These are phyloP conservation scores for Theileria annulata DNA, from an alignment of 169 alveolate species.

Conservation along the genomic window DNA sequence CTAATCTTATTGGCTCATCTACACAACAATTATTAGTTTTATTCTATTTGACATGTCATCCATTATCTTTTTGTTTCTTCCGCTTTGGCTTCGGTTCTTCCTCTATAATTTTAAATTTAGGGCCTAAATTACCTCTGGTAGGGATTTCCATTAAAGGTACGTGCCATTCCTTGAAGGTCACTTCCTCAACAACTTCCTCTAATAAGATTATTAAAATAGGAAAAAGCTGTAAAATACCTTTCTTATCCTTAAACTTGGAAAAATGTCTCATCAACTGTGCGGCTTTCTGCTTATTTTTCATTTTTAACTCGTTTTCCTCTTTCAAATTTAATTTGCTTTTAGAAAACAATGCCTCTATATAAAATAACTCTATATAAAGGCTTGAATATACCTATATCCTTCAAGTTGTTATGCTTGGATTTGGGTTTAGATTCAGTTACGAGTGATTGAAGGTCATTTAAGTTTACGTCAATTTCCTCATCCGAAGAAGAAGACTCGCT, in stretches of 20 bases:
- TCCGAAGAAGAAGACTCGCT: not conserved
- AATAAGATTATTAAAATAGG: not conserved
- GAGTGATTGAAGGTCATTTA: slow-evolving; percentile 13
- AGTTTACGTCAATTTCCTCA: slow-evolving; percentile 13
- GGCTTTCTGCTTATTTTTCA: not conserved
- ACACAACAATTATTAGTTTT: too few species aligned
- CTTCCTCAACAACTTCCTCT: slow-evolving; percentile 11
- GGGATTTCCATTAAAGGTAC: slow-evolving; percentile 26
- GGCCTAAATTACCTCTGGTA: not conserved
- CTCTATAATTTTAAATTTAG: slow-evolving; percentile 3
- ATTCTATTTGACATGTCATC: not conserved
- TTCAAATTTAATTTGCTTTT: slow-evolving; percentile 1
- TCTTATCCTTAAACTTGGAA: not conserved
- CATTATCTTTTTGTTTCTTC: not conserved
- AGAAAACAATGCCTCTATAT: slow-evolving; percentile 5
- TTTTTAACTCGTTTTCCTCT: not conserved
- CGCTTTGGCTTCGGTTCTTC: slow-evolving; percentile 2
- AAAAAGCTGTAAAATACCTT: not conserved
- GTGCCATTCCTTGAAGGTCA: slow-evolving; percentile 27
- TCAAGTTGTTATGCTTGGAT: not conserved
- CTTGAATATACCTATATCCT: slow-evolving; percentile 14
- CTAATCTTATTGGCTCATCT: not conserved
- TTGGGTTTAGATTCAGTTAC: not conserved
- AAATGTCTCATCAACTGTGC: slow-evolving; percentile 7
- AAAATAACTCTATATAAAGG: not conserved